These are phyloP conservation scores for Cocos nucifera DNA, from an alignment of 176 grass and related monocot species.

Conservation along the genomic window DNA sequence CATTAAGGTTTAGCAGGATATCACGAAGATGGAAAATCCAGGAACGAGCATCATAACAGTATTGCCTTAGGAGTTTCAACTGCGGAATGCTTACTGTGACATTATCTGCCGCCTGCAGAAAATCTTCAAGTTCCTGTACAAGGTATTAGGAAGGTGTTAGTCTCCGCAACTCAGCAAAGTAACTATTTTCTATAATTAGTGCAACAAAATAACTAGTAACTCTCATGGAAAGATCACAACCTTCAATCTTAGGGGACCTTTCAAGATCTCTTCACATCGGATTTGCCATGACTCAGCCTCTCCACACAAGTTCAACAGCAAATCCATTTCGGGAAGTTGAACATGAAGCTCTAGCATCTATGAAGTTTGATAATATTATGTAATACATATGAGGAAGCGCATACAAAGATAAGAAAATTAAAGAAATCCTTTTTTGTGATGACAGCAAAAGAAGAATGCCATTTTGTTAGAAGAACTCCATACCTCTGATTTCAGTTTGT, in stretches of 20 bases:
- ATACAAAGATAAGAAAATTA: too few species aligned
- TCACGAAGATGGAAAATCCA: conserved; percentile 53
- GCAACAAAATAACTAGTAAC: conserved; percentile 15
- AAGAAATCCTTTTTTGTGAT: too few species aligned
- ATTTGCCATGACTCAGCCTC: conserved; percentile 76
- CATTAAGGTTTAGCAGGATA: conserved; percentile 35
- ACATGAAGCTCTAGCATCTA: conserved; percentile 59
- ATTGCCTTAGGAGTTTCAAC: conserved; percentile 52
- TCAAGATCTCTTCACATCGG: conserved; percentile 55
- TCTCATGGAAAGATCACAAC: conserved; percentile 21
- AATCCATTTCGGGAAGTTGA: conserved; percentile 48
- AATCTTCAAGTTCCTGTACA: conserved; percentile 71
- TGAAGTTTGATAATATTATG: conserved; percentile 32
- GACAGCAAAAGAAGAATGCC: too few species aligned
- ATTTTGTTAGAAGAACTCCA: neutral
- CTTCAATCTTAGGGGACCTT: conserved; percentile 43
- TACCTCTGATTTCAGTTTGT: conserved; percentile 67
- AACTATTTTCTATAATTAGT: conserved; percentile 1
- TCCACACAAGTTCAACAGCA: conserved; percentile 50
- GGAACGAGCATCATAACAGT: conserved; percentile 42
- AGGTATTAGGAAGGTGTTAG: conserved; percentile 2
- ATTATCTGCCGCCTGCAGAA: conserved; percentile 37
- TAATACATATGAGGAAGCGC: conserved; percentile 1
- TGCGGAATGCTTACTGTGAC: conserved; percentile 62
- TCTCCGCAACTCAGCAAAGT: conserved; percentile 6